Percentiles rank a stretch among this genome's conserved stretches.
Evolutionary conservation across 2,329 filamentous ascomycete species (phyloP).

Genomic region (Cladobotryum mycophilum): DNA sequence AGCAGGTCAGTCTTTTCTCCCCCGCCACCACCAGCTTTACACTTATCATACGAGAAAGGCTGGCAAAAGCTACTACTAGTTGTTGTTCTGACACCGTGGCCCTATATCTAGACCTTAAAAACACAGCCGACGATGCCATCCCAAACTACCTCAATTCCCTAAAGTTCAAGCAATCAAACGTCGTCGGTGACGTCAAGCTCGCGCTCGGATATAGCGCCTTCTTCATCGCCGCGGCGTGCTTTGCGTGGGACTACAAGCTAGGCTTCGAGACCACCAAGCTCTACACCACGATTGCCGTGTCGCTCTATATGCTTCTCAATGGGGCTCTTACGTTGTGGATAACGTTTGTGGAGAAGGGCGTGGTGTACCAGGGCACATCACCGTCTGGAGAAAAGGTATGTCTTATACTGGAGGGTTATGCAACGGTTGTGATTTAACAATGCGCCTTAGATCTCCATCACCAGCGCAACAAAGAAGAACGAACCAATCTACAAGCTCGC

Average conservation of each 20-base stretch:
- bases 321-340: constrained; percentile 76
- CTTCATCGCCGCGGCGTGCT: constrained; percentile 71
- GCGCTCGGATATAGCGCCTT: constrained; percentile 79
- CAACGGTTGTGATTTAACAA: constrained; percentile 12
- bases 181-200: constrained; percentile 74
- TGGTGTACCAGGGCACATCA: constrained; percentile 68
- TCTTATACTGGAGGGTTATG: not conserved
- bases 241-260: constrained; percentile 84
- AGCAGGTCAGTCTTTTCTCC: constrained; percentile 40
- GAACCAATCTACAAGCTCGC: constrained; percentile 73
- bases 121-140: constrained; percentile 91
- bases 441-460: constrained; percentile 59
- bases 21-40: not conserved
- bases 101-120: constrained; percentile 82
- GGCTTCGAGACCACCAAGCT: constrained; percentile 83
- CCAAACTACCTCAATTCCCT: constrained; percentile 88
- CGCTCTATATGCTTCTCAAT: constrained; percentile 74
- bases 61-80: too few species aligned
- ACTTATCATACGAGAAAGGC: not conserved
- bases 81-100: constrained; percentile 7
- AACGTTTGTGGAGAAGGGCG: constrained; percentile 71
- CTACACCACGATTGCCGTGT: constrained; percentile 74
- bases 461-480: constrained; percentile 69
- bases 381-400: constrained; percentile 61
- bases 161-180: constrained; percentile 76